Evolutionary conservation across 129 eudicot species (phyloP), one percentile per base, ranked within the genome.

Genomic region (Saposhnikovia divaricata): DNA sequence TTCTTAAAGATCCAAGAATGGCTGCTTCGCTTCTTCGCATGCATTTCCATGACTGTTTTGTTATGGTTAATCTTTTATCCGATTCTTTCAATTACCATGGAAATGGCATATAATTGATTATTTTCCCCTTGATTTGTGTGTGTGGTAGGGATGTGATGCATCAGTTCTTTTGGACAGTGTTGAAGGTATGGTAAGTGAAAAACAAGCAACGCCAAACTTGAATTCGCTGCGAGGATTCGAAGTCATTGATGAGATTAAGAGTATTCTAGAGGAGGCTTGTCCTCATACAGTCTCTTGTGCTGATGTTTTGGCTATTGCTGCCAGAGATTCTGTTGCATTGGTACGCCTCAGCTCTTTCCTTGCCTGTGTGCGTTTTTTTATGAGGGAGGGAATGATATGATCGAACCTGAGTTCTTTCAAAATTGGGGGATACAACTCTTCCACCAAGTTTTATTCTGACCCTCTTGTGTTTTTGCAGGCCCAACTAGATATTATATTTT

Each of bases 41-140:
- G 68, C 93, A 90, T 81, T 90, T 90, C 84, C 93, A 90, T 74
- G 93, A 87, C 42, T 90, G 93, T 66, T 90, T 90, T 77, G 94
- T 88, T 75, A 78, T 85, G 91, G 94, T 90, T 66, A 78, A n/a
- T 4, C 39, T 50, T 72, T 39, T 27, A 15, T 0, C 57, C 50
- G 55, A 74, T 80, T 18, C 11, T 27, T 55, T 19, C 9, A n/a
- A 4, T 16, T 9, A 71, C 75, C n/a, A 8, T 19, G 43, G n/a
- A 4, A 39, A 31, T 38, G 44, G 11, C 34, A 10, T 71, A 14
- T 71, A 4, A 14, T 39, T 39, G 9, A 34, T 19, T 61, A 57
- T 46, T 39, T 48, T 73, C n/a, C n/a, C 45, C 25, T 55, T 3
- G 10, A 21, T 1, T 8, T 7, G 0, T 81, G 51, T 38, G 53